Evolutionary conservation across 1,139 yeast species (phyloP).

Genomic region (Yamadazyma dendronema): DNA sequence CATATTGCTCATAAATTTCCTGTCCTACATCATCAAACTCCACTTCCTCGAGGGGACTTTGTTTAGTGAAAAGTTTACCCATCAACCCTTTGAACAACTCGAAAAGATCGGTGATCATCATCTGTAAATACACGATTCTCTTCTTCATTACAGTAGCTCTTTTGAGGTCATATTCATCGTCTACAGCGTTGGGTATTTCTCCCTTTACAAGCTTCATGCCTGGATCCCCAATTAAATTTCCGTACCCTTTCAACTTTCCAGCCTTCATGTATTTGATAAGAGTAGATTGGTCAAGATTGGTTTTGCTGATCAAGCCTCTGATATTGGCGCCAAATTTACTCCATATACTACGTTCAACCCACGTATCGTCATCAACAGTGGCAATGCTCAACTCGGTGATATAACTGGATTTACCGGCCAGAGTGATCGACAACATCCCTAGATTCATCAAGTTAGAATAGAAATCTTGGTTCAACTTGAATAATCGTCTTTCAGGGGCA

Average conservation of each 20-base stretch:
- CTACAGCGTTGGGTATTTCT: constrained; percentile 7
- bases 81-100: constrained; percentile 27
- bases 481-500: constrained; percentile 10
- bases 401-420: constrained; percentile 66
- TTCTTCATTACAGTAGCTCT: constrained; percentile 22
- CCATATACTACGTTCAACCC: constrained; percentile 50
- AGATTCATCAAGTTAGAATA: constrained; percentile 58
- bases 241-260: constrained; percentile 28
- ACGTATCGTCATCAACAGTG: constrained; percentile 50
- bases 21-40: constrained; percentile 10
- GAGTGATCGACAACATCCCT: constrained; percentile 62
- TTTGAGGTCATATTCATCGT: constrained; percentile 13
- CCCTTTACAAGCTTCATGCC: constrained; percentile 26
- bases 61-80: constrained; percentile 5
- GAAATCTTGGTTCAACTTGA: constrained; percentile 57
- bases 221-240: constrained; percentile 32
- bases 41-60: neutral
- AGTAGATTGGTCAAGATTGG: neutral
- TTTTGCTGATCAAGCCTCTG: constrained; percentile 3
- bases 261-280: constrained; percentile 18
- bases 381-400: constrained; percentile 58
- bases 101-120: constrained; percentile 19
- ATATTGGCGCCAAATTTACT: constrained; percentile 12
- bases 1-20: constrained; percentile 24
- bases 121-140: constrained; percentile 20